A percentile compares a stretch with the other conserved stretches of the same genome.
These are phyloP conservation scores for Quercus phellos DNA, from an alignment of 331 rosid species.

Conservation along the genomic window DNA sequence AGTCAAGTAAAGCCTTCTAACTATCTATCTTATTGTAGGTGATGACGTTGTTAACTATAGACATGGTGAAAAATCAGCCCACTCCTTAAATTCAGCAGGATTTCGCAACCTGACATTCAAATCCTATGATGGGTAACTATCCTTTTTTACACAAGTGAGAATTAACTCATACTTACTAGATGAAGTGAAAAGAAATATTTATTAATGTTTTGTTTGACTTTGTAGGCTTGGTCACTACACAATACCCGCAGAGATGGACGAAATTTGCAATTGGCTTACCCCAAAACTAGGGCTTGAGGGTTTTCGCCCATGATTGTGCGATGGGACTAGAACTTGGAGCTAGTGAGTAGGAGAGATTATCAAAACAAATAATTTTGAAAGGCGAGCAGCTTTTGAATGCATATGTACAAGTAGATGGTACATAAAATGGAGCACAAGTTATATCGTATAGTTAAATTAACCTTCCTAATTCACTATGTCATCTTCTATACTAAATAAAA, in stretches of 20 bases:
- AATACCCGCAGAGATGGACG: conserved; percentile 84
- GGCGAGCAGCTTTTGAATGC: conserved; percentile 9
- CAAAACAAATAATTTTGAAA: conserved; percentile 27
- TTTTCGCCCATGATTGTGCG: conserved; percentile 27
- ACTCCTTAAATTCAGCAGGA: conserved; percentile 73
- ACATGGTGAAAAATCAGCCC: conserved; percentile 74
- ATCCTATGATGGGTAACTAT: conserved; percentile 72
- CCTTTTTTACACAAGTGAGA: not conserved
- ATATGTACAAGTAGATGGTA: conserved; percentile 29
- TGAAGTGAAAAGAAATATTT: not conserved
- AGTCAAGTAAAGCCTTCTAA: not conserved
- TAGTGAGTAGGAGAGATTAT: conserved; percentile 8
- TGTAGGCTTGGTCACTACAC: conserved; percentile 90
- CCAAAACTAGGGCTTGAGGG: conserved; percentile 79
- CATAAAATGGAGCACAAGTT: conserved; percentile 36
- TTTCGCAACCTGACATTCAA: conserved; percentile 65
- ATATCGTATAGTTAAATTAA: conserved; percentile 33
- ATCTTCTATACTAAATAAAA: conserved; percentile 33
- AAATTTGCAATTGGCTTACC: conserved; percentile 76
- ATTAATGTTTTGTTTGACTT: conserved; percentile 15
- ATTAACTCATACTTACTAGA: not conserved
- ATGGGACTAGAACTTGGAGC: conserved; percentile 6
- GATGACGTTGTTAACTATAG: conserved; percentile 68
- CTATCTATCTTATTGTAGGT: conserved; percentile 34
- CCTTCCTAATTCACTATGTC: conserved; percentile 29